phyloP scores from a whole-genome alignment of 2,329 filamentous ascomycete genomes.

The Bimuria novae-zelandiae region DNA sequence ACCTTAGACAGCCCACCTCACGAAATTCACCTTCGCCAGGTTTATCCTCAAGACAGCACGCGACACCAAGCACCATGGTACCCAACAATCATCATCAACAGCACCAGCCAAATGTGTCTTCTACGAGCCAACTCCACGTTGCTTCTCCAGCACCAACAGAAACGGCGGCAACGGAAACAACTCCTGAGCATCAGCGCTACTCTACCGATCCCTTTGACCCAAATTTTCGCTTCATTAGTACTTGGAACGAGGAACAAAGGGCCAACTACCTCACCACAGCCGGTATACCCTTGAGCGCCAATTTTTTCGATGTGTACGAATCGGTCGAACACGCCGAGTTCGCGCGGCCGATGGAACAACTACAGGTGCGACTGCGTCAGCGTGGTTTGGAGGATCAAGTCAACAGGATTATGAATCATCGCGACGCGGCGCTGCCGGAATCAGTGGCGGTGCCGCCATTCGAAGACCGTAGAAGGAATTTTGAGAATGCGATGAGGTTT shows the following conservation, averaged over 20 bases:
- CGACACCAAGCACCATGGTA: neutral
- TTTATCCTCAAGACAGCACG: neutral
- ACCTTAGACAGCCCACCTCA: too few relatives aligned
- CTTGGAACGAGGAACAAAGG: neutral
- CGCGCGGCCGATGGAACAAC: neutral
- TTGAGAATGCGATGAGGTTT: neutral
- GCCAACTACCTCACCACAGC: too few relatives aligned
- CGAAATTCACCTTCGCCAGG: too few relatives aligned
- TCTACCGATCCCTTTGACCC: neutral
- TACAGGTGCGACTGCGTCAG: neutral
- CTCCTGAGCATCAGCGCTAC: neutral
- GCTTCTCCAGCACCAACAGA: neutral
- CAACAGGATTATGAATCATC: neutral
- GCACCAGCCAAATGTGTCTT: neutral
- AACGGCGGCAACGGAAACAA: neutral
- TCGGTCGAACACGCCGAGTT: neutral
- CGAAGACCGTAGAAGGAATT: neutral
- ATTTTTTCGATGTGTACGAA: neutral
- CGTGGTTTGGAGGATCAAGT: neutral
- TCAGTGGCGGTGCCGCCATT: neutral
- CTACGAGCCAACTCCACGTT: neutral
- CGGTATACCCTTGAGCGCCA: neutral
- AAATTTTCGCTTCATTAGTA: neutral
- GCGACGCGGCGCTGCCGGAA: neutral
- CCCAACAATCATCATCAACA: neutral